Evolutionary conservation across 2,329 filamentous ascomycete genomes (phyloP).

Genomic region (Cladosporium colombiae): DNA sequence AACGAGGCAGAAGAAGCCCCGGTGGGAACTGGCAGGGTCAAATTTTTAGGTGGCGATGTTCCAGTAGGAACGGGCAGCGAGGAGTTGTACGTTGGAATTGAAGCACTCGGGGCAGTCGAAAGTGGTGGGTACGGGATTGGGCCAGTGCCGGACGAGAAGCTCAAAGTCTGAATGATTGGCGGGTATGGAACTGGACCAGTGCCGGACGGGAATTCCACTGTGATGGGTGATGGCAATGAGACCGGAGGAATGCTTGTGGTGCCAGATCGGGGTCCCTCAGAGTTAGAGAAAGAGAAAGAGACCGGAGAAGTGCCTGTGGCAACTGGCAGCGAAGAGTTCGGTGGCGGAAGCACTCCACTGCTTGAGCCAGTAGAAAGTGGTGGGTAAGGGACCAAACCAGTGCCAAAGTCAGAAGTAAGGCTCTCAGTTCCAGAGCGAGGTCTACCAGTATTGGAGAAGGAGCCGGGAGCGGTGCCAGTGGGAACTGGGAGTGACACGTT

Average conservation of each 20-base stretch:
- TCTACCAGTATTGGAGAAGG: background rate
- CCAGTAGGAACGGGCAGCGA: background rate
- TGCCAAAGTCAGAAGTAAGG: background rate
- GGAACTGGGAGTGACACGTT: conserved; percentile 2
- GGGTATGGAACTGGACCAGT: conserved; percentile 6
- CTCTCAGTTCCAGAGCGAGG: background rate
- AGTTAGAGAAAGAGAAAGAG: background rate
- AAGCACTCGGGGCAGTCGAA: background rate
- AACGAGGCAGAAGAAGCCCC: background rate
- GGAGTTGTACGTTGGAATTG: background rate
- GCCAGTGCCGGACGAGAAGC: background rate
- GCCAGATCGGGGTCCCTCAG: background rate
- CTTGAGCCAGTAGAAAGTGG: conserved; percentile 10
- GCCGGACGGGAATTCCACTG: background rate
- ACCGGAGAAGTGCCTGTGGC: background rate
- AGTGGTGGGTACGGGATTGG: background rate
- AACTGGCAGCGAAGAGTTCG: background rate
- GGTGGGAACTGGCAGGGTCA: background rate
- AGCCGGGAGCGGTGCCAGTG: background rate
- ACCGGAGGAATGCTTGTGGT: background rate
- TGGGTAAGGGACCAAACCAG: background rate
- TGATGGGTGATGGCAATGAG: background rate
- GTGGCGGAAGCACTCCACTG: background rate
- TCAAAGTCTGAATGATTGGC: background rate
- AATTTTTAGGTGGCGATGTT: background rate